phyloP scores from a whole-genome alignment of 345 rosid genomes.

The Atalantia buxifolia region DNA sequence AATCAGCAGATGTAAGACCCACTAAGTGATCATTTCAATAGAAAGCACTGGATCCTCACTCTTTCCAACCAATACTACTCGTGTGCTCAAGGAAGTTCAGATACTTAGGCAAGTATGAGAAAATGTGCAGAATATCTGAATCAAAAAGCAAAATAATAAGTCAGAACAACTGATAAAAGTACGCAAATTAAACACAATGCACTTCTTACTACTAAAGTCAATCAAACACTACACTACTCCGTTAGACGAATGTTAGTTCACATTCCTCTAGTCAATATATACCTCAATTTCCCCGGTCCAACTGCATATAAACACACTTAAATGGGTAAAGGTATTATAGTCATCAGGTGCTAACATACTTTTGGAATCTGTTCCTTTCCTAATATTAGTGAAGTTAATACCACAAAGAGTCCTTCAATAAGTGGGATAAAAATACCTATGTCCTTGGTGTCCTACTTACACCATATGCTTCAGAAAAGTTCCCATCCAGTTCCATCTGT shows the following conservation, averaged over 20 bases:
- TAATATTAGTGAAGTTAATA: neutral
- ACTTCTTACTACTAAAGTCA: neutral
- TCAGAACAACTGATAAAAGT: constrained; percentile 11
- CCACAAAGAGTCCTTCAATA: neutral
- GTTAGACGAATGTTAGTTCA: neutral
- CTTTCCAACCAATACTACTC: constrained; percentile 92
- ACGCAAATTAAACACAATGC: neutral
- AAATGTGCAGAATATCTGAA: constrained; percentile 88
- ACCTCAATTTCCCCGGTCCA: neutral
- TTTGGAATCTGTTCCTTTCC: neutral
- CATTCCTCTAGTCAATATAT: neutral
- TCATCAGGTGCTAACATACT: neutral
- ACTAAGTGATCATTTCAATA: constrained; percentile 3
- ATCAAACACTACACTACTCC: neutral
- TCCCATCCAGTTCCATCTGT: neutral
- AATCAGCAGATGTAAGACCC: neutral
- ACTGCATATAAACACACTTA: neutral
- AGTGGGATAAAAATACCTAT: neutral
- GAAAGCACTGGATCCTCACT: constrained; percentile 50
- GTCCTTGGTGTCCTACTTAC: neutral
- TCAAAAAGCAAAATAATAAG: constrained; percentile 16
- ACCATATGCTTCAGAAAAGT: neutral
- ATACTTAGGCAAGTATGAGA: constrained; percentile 89
- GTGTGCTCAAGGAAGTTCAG: constrained; percentile 93
- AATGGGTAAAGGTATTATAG: neutral